Conservation (phyloP, 331 rosid genomes). For the Ulmus americana region DNA sequence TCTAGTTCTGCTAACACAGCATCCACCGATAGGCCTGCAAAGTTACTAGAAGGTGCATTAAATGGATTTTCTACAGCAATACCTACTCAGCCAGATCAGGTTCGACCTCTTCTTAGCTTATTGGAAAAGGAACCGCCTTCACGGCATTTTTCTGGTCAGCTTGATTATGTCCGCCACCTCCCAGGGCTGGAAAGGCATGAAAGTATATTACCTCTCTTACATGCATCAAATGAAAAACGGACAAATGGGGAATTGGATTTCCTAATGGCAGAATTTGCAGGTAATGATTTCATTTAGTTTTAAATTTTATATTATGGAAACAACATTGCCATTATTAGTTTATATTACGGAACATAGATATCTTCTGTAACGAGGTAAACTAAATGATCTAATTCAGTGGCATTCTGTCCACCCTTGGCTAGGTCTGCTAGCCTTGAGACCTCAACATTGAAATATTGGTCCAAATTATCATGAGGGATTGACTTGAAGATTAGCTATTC, state of each 20-base stretch:
- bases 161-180: conserved; percentile 81
- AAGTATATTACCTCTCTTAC: conserved; percentile 86
- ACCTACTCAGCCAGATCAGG: conserved; percentile 69
- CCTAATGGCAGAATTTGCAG: conserved; percentile 97
- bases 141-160: conserved; percentile 92
- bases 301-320: neutral
- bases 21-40: conserved; percentile 67
- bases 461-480: neutral
- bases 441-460: neutral
- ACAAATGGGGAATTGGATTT: conserved; percentile 87
- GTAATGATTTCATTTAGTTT: conserved; percentile 35
- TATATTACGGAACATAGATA: neutral
- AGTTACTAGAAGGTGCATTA: conserved; percentile 57
- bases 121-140: conserved; percentile 97
- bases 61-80: conserved; percentile 55
- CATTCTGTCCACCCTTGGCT: neutral
- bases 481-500: neutral
- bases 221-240: conserved; percentile 81
- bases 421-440: neutral
- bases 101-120: conserved; percentile 94
- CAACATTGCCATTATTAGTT: neutral
- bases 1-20: conserved; percentile 54
- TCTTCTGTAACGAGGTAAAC: neutral
- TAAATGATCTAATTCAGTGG: neutral
- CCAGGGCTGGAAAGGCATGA: conserved; percentile 95